These are phyloP conservation scores for Recurvomyces mirabilis DNA, from an alignment of 495 filamentous ascomycete species.

Conservation along the genomic window DNA sequence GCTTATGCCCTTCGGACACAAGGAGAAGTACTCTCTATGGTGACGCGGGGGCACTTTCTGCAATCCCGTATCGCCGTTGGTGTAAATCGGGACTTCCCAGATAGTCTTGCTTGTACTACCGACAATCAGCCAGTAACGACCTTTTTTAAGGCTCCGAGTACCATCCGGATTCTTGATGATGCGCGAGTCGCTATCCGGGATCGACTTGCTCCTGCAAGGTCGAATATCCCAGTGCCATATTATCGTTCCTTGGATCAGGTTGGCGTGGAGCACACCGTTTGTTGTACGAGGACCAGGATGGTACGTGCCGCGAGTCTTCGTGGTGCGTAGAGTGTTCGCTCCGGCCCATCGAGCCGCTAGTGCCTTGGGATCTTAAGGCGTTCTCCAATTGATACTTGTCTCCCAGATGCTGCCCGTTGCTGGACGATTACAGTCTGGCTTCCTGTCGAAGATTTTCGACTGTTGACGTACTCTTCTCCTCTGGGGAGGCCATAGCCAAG, in stretches of 20 bases:
- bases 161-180: neutral
- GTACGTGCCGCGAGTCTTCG: neutral
- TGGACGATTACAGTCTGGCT: too few species aligned
- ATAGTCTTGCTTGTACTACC: neutral
- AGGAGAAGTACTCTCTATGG: neutral
- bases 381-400: neutral
- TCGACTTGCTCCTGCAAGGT: neutral
- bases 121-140: constrained; percentile 9
- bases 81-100: constrained; percentile 7
- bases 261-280: neutral
- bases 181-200: neutral
- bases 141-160: neutral
- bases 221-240: neutral
- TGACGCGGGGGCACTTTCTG: neutral
- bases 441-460: too few species aligned
- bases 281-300: neutral
- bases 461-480: too few species aligned
- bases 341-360: neutral
- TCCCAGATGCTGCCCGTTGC: too few species aligned
- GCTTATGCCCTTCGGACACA: neutral
- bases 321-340: neutral
- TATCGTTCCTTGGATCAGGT: neutral
- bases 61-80: constrained; percentile 8
- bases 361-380: neutral
- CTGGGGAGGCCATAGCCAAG: too few species aligned